These are phyloP conservation scores for Candida tammaniensis DNA, from an alignment of 805 yeast species.

Conservation along the genomic window DNA sequence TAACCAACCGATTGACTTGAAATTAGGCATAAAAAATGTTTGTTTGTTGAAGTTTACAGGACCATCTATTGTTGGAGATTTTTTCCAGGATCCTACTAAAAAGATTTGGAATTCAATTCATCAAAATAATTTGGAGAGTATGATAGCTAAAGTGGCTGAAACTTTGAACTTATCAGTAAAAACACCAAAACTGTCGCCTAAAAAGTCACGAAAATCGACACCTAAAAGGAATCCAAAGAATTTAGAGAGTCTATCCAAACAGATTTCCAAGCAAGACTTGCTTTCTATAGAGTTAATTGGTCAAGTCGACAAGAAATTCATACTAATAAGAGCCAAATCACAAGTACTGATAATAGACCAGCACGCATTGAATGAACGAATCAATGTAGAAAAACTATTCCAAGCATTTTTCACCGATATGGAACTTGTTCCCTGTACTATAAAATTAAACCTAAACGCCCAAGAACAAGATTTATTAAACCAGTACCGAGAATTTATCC, in stretches of 20 bases:
- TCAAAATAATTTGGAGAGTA: background rate
- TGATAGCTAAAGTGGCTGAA: background rate
- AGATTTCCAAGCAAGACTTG: slow-evolving; percentile 20
- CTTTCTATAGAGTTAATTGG: slow-evolving; percentile 4
- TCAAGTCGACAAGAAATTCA: slow-evolving; percentile 66
- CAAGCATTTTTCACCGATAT: background rate
- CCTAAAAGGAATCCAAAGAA: background rate
- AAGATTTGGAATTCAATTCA: slow-evolving; percentile 1
- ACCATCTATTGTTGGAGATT: no score
- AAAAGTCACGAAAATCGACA: background rate
- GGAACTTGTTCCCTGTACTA: background rate
- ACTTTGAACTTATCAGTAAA: no score
- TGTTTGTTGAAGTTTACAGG: background rate
- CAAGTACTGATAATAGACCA: slow-evolving; percentile 59
- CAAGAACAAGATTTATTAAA: slow-evolving; percentile 13
- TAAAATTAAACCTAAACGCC: background rate
- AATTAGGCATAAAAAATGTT: background rate
- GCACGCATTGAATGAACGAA: slow-evolving; percentile 83
- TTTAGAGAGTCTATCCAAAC: no score
- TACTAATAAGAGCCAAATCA: slow-evolving; percentile 39
- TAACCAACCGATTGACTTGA: slow-evolving; percentile 3
- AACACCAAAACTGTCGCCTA: background rate
- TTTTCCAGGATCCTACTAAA: no score
- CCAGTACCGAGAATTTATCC: slow-evolving; percentile 13
- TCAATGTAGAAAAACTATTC: slow-evolving; percentile 53